Conservation (phyloP, 495 filamentous ascomycete genomes). For the Penicillium canescens region DNA sequence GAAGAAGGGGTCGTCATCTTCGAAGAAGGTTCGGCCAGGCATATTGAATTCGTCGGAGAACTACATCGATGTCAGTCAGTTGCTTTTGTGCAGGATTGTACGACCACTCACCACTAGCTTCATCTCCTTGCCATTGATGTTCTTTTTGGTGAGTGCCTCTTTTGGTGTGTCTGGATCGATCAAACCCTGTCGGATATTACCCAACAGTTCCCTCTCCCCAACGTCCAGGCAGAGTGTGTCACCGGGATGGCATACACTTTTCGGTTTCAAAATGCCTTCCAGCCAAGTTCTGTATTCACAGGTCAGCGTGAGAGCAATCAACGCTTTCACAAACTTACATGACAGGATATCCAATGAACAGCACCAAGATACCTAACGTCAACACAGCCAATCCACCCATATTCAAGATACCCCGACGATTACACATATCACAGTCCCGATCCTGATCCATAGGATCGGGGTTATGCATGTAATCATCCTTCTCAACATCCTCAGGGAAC, state of each 20-base stretch:
- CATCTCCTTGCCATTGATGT: slow-evolving; percentile 59
- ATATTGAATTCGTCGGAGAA: slow-evolving; percentile 82
- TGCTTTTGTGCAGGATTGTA: not conserved
- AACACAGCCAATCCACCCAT: slow-evolving; percentile 64
- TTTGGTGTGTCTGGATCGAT: slow-evolving; percentile 74
- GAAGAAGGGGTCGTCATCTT: slow-evolving; percentile 72
- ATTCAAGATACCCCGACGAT: slow-evolving; percentile 65
- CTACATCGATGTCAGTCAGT: slow-evolving; percentile 28
- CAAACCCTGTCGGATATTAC: slow-evolving; percentile 59
- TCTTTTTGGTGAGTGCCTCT: slow-evolving; percentile 55
- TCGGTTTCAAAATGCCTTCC: slow-evolving; percentile 29
- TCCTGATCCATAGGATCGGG: slow-evolving; percentile 68
- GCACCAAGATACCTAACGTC: slow-evolving; percentile 59
- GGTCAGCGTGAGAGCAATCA: slow-evolving; percentile 9
- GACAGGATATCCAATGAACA: slow-evolving; percentile 76
- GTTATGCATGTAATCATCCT: slow-evolving; percentile 76
- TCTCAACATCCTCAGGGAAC: slow-evolving; percentile 76
- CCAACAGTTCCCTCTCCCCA: slow-evolving; percentile 55
- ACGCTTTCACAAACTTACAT: slow-evolving; percentile 50
- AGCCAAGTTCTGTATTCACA: slow-evolving; percentile 55
- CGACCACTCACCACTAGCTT: slow-evolving; percentile 59
- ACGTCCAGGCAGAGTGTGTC: slow-evolving; percentile 60
- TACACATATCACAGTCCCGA: slow-evolving; percentile 66
- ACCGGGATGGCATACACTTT: slow-evolving; percentile 33
- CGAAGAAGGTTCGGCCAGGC: slow-evolving; percentile 70